Base-by-base conservation (phyloP, 1,284 basidiomycete species). In the Naganishia cerealis region DNA sequence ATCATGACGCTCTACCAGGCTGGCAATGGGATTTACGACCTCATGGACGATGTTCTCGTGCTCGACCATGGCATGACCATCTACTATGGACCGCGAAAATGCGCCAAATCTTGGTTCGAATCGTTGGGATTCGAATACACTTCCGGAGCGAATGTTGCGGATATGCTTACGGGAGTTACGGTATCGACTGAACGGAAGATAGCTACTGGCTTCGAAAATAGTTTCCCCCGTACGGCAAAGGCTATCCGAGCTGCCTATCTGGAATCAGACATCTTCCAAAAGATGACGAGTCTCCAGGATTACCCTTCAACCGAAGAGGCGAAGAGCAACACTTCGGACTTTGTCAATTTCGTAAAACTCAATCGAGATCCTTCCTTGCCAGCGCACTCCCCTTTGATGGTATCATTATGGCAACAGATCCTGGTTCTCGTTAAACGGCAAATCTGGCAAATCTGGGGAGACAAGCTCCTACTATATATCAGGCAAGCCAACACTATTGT, bases 1-100 rank as follows among this genome's bases (percentile, higher is more conserved):
- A 88, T 94, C 74, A 87, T 91, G 36, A 87, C 88, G 10, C 79
- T 93, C 83, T 92, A 94, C 76, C 92, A 94, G 79, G 90, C 90
- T 29, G 88, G 87, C 73, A 91, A 90, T 70, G 77, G 77, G 1
- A 79, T 80, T 67, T 80, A 78, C 75, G 71, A 84, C 13, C 78
- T 85, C 42, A 90, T 90, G 71, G 87, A 90, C 79, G 88, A 89
- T 74, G 85, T 88, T 55, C 85, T 85, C 72, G 86, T 94, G 40
- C 84, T 94, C 66, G 87, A 91, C 75, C 83, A 90, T 76, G 92
- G 92, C 12, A 87, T 86, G 56, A 86, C 91, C 75, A 88, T 91
- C 13, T 94, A 88, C 83, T 92, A 87, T 76, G 92, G 92, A 5
- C 86, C 88, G 4, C 84, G 87, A 0, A 75, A 78, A 80, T 85